phyloP scores from a whole-genome alignment of 2,329 filamentous ascomycete genomes.

The Xylaria sp. region DNA sequence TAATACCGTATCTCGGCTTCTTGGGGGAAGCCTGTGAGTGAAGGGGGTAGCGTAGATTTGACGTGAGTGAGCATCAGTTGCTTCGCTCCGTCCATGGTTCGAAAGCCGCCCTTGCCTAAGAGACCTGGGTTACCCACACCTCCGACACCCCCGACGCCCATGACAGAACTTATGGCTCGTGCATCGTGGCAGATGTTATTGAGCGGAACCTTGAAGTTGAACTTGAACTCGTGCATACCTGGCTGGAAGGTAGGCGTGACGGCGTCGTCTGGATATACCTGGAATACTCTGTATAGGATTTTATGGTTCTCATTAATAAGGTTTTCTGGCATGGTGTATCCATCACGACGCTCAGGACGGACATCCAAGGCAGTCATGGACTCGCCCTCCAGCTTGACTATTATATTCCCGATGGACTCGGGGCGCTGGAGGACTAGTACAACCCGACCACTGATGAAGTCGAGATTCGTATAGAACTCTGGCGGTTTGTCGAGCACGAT shows the following conservation, averaged over 20 bases:
- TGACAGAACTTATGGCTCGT: slow-evolving; percentile 58
- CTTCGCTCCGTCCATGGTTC: slow-evolving; percentile 67
- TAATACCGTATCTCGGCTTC: slow-evolving; percentile 93
- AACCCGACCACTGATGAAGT: slow-evolving; percentile 69
- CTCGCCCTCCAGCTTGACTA: slow-evolving; percentile 86
- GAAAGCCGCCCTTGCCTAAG: slow-evolving; percentile 58
- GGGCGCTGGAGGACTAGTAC: slow-evolving; percentile 65
- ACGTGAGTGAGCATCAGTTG: slow-evolving; percentile 73
- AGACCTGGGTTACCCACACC: slow-evolving; percentile 47
- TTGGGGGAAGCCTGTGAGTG: slow-evolving; percentile 82
- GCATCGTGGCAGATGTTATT: slow-evolving; percentile 73
- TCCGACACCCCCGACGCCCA: slow-evolving; percentile 58
- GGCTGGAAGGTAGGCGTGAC: slow-evolving; percentile 54
- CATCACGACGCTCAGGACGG: slow-evolving; percentile 52
- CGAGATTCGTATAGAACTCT: slow-evolving; percentile 80
- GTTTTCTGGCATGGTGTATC: slow-evolving; percentile 46
- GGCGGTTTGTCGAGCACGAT: slow-evolving; percentile 70
- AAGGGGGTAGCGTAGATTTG: slow-evolving; percentile 86
- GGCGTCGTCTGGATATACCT: slow-evolving; percentile 71
- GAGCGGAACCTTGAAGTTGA: slow-evolving; percentile 77
- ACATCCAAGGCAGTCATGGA: slow-evolving; percentile 68
- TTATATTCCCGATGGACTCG: slow-evolving; percentile 73
- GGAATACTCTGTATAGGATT: slow-evolving; percentile 75
- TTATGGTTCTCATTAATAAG: slow-evolving; percentile 67
- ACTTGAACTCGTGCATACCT: slow-evolving; percentile 77